Base-by-base conservation (phyloP, 345 rosid species). In the Hypericum perforatum region DNA sequence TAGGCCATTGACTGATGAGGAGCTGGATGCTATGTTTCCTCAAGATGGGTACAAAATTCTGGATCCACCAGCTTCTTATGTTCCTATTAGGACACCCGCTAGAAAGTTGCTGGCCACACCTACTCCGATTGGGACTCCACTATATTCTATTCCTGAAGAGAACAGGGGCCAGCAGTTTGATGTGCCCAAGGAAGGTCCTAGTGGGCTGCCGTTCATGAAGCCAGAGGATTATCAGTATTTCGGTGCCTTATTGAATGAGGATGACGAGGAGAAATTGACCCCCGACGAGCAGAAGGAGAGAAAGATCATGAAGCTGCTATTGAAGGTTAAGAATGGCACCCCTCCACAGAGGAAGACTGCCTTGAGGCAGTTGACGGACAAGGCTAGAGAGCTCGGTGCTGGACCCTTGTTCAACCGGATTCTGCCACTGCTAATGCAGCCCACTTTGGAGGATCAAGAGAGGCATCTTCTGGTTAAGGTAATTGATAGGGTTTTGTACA, bases 331-430 rank as follows among this genome's bases (percentile, higher is more conserved):
- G 75, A 92, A 92, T 48, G 98, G 98, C 45, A 92, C 97, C 0
- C 97, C 98, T 9, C 86, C 97, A 11, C 98, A 92, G 79, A 84
- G 98, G 70, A 92, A 92, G 77, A 85, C 98, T 43, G 97, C 98
- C 0, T 64, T 92, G 72, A 78, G 97, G 61, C 98, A 92, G 80
- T 81, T 92, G 53, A 88, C 95, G 48, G 98, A 88, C 69, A 92
- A 92, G 78, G 95, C 98, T 0, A 78, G 97, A 61, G 98, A 92
- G 57, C 82, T 92, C 62, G 97, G 98, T 66, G 98, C 98, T 46
- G 95, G 95, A 46, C 91, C 98, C 8, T 73, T 92, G 77, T 92
- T 92, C 48, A 83, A 85, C 68, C 72, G 80, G 51, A 92, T 92
- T 52, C 62, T 88, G 69, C 98, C 98, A 0, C 52, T 92, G 73